phyloP scores from a whole-genome alignment of 805 yeast genomes.

The Yamadazyma sp. region DNA sequence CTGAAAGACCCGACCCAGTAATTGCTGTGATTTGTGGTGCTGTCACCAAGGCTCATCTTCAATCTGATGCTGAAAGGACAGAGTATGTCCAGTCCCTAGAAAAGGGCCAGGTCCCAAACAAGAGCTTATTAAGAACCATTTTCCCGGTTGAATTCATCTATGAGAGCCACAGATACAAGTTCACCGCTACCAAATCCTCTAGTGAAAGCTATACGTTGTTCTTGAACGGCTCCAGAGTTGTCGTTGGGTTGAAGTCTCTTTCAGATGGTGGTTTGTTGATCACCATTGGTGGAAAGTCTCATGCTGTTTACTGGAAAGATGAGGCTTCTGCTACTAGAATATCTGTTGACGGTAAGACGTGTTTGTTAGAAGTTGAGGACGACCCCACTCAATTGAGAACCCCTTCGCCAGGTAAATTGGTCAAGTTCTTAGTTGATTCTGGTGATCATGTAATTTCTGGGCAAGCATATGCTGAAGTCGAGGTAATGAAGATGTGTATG shows the following conservation, averaged over 20 bases:
- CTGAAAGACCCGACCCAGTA: constrained; percentile 92
- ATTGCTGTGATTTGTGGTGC: constrained; percentile 97
- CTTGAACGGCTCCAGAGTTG: constrained; percentile 88
- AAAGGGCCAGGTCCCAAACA: constrained; percentile 93
- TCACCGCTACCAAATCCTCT: constrained; percentile 93
- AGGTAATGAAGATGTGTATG: constrained; percentile 99
- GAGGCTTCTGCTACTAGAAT: constrained; percentile 94
- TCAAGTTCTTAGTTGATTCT: constrained; percentile 87
- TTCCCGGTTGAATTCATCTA: constrained; percentile 94
- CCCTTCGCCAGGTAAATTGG: constrained; percentile 98
- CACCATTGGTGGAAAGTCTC: constrained; percentile 89
- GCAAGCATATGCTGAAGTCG: constrained; percentile 96
- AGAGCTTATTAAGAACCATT: constrained; percentile 76
- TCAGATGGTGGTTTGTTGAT: constrained; percentile 93
- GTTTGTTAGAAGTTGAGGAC: constrained; percentile 89
- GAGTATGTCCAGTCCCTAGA: constrained; percentile 78
- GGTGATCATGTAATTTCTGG: constrained; percentile 93
- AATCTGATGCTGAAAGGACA: constrained; percentile 64
- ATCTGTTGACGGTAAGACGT: constrained; percentile 93
- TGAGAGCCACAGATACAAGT: constrained; percentile 89
- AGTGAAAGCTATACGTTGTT: constrained; percentile 82
- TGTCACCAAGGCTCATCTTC: constrained; percentile 88
- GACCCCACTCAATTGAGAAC: constrained; percentile 99
- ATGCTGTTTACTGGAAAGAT: constrained; percentile 96
- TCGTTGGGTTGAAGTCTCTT: constrained; percentile 82